Percentiles rank a stretch among this genome's conserved stretches.
phyloP scores from a whole-genome alignment of 371 early-diverging fungal species.

The Mortierella sp. region DNA sequence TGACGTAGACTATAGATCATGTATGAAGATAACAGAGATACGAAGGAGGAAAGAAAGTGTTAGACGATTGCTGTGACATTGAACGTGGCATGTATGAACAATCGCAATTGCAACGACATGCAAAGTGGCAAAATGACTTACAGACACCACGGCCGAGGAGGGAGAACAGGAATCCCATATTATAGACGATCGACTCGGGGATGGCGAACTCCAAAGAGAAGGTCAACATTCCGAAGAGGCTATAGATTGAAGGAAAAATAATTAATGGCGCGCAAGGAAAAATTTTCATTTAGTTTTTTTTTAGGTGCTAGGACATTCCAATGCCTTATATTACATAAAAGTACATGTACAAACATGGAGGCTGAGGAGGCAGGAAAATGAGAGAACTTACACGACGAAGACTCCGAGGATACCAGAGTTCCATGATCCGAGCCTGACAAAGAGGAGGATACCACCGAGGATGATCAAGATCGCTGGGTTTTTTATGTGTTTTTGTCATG shows the following conservation, averaged over 20 bases:
- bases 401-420: constrained; percentile 53
- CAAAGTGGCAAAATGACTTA: constrained; percentile 16
- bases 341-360: too few species aligned
- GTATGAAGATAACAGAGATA: too few species aligned
- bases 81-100: background rate
- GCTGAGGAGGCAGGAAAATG: background rate
- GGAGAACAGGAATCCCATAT: constrained; percentile 53
- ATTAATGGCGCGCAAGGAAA: background rate
- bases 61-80: background rate
- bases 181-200: constrained; percentile 44
- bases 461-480: constrained; percentile 35
- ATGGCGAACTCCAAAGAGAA: constrained; percentile 45
- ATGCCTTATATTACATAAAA: too few species aligned
- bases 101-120: background rate
- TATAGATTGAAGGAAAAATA: background rate
- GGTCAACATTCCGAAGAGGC: constrained; percentile 38
- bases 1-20: constrained; percentile 26
- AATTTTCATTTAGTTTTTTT: background rate
- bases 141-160: constrained; percentile 54
- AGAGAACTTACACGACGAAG: constrained; percentile 23
- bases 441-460: constrained; percentile 43
- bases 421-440: constrained; percentile 38
- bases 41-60: background rate
- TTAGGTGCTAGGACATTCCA: background rate
- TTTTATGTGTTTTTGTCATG: background rate